These are phyloP conservation scores for Lagenidium giganteum DNA, from an alignment of 352 stramenopile species.

Conservation along the genomic window DNA sequence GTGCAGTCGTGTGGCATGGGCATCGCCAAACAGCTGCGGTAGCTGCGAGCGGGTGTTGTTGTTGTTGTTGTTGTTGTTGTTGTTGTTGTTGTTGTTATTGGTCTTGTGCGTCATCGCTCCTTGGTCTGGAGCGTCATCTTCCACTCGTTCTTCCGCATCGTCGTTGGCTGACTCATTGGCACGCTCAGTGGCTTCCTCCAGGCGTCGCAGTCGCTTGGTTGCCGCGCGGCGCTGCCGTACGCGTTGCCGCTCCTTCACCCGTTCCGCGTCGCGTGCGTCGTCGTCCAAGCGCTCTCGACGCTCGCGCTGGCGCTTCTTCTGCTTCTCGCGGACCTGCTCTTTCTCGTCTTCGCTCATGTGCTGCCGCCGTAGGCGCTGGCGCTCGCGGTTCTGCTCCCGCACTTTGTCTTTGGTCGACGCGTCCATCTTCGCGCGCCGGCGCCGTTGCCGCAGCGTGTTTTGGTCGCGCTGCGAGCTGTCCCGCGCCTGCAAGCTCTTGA, in stretches of 20 bases:
- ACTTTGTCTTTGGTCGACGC: slow-evolving; percentile 23
- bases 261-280: slow-evolving; percentile 26
- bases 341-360: slow-evolving; percentile 34
- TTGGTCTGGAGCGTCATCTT: neutral
- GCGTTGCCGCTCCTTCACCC: slow-evolving; percentile 41
- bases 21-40: slow-evolving; percentile 47
- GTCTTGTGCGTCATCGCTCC: slow-evolving; percentile 21
- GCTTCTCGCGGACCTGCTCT: slow-evolving; percentile 29
- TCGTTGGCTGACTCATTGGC: slow-evolving; percentile 5
- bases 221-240: slow-evolving; percentile 23
- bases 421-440: slow-evolving; percentile 45
- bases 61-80: too few relatives aligned
- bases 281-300: slow-evolving; percentile 41
- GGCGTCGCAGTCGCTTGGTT: slow-evolving; percentile 9
- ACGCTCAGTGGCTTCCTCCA: slow-evolving; percentile 8
- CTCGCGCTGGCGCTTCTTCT: slow-evolving; percentile 33
- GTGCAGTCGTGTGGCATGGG: too few relatives aligned
- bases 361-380: slow-evolving; percentile 45
- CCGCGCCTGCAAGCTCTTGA: slow-evolving; percentile 11
- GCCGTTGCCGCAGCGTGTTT: slow-evolving; percentile 16
- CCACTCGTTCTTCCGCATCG: neutral
- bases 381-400: slow-evolving; percentile 55
- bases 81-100: too few relatives aligned
- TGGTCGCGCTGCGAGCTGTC: slow-evolving; percentile 5
- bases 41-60: too few relatives aligned